phyloP scores from a whole-genome alignment of 2,329 filamentous ascomycete species.

The Aspergillus chevalieri region DNA sequence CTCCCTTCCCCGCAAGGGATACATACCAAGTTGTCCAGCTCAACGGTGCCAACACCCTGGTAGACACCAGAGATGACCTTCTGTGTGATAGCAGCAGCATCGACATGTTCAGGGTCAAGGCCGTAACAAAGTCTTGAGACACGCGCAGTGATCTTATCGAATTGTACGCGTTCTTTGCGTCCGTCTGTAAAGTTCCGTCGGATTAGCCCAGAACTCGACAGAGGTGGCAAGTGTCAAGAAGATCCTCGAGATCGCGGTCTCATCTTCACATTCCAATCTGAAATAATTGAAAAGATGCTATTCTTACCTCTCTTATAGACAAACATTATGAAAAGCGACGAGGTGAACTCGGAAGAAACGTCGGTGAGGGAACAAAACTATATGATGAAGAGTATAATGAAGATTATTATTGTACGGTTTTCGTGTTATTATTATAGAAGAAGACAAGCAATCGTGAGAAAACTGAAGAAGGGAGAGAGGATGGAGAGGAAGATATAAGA shows the following conservation, averaged over 20 bases:
- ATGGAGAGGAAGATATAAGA: slow-evolving; percentile 11
- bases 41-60: slow-evolving; percentile 91
- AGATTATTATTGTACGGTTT: neutral
- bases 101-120: slow-evolving; percentile 89
- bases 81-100: slow-evolving; percentile 95
- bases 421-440: slow-evolving; percentile 3
- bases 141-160: slow-evolving; percentile 99
- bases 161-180: slow-evolving; percentile 99
- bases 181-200: slow-evolving; percentile 59
- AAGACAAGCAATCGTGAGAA: slow-evolving; percentile 5
- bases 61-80: slow-evolving; percentile 99
- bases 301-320: slow-evolving; percentile 57
- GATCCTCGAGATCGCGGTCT: neutral
- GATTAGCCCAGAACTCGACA: slow-evolving; percentile 12
- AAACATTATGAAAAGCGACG: slow-evolving; percentile 46
- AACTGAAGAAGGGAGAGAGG: slow-evolving; percentile 10
- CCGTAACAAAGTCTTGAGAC: slow-evolving; percentile 97
- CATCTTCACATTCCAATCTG: slow-evolving; percentile 1
- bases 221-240: too few relatives aligned
- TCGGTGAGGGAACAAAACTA: slow-evolving; percentile 9
- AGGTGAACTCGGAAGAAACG: slow-evolving; percentile 5
- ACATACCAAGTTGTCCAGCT: slow-evolving; percentile 91
- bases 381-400: slow-evolving; percentile 15
- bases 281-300: neutral
- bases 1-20: neutral